Base-by-base conservation (phyloP, 2,329 filamentous ascomycete genomes). In the Stagonosporopsis vannaccii region DNA sequence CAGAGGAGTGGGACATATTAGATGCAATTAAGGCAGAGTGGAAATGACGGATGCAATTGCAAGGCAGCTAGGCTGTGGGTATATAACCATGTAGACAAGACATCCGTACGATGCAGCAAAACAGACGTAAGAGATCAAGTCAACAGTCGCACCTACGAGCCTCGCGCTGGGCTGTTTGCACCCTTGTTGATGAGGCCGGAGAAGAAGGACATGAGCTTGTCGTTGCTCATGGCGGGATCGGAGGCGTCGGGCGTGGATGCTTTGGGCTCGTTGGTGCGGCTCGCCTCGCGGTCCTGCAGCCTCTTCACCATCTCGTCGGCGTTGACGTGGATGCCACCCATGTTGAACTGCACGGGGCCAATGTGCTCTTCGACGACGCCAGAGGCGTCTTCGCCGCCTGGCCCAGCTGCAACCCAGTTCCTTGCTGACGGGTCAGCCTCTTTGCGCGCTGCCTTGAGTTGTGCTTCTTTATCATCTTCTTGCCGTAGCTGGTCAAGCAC, bases 291-390 rank as follows among this genome's bases (percentile, higher is more conserved):
- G 47, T 77, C 75, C 70, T 92, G 93, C 58, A 96, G 81, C 67
- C 90, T 86, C 75, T 92, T 90, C 55, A 97, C 79, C 90, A 96
- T 95, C 69, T 97, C 92, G 71, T 97, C 93, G 8, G 92, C 92
- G 77, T 97, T 92, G 26, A 97, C 91, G 73, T 97, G 92, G 61
- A 99, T 97, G 49, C 95, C 95, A 37, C 95, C 95, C 84, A 99
- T 95, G 74, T 99, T 99, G 80, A 98, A 97, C 72, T 97, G 92
- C 62, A 97, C 92, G 0, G 93, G 92, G 0, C 93, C 93, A 69
- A 97, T 96, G 68, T 96, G 92, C 56, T 77, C 74, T 51, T 78
- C 75, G 4, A 78, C 75, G 11, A 78, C 71, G n/a, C 74, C 72
- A 36, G 73, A 74, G 8, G 59, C 62, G 20, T 73, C 72, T 0